Evolutionary conservation across 495 filamentous ascomycete genomes (phyloP).

Genomic region (Thermochaetoides thermophila): DNA sequence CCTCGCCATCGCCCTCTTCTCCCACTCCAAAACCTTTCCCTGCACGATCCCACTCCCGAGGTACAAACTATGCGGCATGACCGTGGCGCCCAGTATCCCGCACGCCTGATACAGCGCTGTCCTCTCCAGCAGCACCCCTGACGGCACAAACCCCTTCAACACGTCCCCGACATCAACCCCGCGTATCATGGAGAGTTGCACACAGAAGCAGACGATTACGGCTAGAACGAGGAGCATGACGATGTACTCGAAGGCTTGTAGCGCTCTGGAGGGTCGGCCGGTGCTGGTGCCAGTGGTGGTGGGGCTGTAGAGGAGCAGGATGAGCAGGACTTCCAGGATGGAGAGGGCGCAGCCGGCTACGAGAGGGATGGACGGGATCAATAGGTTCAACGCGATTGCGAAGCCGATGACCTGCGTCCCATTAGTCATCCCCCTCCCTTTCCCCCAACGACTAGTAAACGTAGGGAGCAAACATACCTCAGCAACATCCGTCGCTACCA

Average conservation of each 20-base stretch:
- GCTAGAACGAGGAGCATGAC: conserved; percentile 67
- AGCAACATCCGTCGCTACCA: conserved; percentile 43
- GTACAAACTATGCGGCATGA: conserved; percentile 88
- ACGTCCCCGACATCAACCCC: conserved; percentile 57
- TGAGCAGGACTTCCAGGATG: conserved; percentile 69
- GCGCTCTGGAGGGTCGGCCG: no score
- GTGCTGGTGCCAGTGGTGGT: conserved; percentile 54
- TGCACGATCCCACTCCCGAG: conserved; percentile 84
- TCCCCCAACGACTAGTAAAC: no score
- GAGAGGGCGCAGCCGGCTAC: conserved; percentile 80
- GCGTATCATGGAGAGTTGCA: conserved; percentile 68
- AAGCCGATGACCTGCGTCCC: conserved; percentile 76
- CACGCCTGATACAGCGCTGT: conserved; percentile 63
- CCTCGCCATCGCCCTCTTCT: conserved; percentile 42
- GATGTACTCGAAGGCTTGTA: conserved; percentile 68
- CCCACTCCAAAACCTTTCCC: conserved; percentile 65
- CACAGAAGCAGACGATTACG: conserved; percentile 82
- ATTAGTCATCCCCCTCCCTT: conserved; percentile 3
- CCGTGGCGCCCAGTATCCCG: conserved; percentile 82
- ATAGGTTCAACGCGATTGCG: conserved; percentile 77
- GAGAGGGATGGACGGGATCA: conserved; percentile 61
- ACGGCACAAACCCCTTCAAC: conserved; percentile 74
- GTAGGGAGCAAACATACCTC: conserved; percentile 33
- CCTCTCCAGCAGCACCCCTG: conserved; percentile 50
- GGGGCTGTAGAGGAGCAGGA: conserved; percentile 74